Percentiles rank a stretch among this genome's conserved stretches.
Evolutionary conservation across 768 basidiomycete species (phyloP).

Genomic region (Suillus placidus): DNA sequence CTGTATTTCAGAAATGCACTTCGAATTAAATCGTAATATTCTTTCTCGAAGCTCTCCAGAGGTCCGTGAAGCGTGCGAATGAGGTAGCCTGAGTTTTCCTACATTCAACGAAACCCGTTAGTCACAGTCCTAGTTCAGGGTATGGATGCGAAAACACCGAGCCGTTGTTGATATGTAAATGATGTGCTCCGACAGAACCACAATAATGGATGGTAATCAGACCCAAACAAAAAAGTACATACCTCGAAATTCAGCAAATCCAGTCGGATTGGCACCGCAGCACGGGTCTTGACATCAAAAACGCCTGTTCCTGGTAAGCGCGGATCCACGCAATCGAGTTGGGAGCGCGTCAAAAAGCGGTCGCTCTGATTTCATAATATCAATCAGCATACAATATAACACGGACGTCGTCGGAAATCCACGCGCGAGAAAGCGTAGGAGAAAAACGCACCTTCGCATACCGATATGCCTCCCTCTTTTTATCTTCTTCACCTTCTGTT

Average conservation of each 20-base stretch:
- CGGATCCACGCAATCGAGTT: constrained; percentile 84
- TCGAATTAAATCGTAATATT: constrained; percentile 93
- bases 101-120: background rate
- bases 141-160: background rate
- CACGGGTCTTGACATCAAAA: constrained; percentile 97
- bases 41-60: constrained; percentile 83
- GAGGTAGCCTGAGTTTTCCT: constrained; percentile 82
- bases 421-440: constrained; percentile 45
- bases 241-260: constrained; percentile 86
- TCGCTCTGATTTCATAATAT: constrained; percentile 32
- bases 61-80: constrained; percentile 66
- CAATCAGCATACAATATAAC: background rate
- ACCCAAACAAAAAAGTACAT: constrained; percentile 1
- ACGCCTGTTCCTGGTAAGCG: constrained; percentile 87
- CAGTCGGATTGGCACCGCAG: constrained; percentile 78
- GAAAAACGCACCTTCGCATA: constrained; percentile 69
- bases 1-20: constrained; percentile 95
- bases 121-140: background rate
- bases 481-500: constrained; percentile 33
- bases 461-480: constrained; percentile 74
- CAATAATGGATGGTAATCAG: background rate
- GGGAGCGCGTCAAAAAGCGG: constrained; percentile 87
- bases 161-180: background rate
- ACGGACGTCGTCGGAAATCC: background rate
- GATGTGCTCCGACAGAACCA: too few relatives aligned